phyloP scores from a whole-genome alignment of 352 stramenopile species.

The Phytophthora pinifolia region DNA sequence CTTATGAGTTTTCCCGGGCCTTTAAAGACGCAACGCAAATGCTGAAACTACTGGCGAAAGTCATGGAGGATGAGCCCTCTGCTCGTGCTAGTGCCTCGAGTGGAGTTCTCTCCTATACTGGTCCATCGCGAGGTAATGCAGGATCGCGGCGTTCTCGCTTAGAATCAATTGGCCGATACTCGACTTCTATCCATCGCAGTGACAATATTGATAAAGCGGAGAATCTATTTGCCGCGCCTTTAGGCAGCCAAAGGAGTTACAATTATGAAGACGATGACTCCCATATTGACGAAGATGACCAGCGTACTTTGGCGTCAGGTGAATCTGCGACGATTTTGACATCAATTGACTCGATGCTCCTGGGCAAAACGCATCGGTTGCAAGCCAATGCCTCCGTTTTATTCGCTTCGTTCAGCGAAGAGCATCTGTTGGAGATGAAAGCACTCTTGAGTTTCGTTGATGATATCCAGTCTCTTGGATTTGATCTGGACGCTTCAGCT shows the following conservation, averaged over 20 bases:
- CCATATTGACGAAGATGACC: constrained; percentile 18
- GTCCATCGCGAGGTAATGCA: constrained; percentile 20
- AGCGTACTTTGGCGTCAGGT: constrained; percentile 17
- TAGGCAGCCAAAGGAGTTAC: constrained; percentile 18
- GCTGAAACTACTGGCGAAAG: constrained; percentile 76
- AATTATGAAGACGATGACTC: constrained; percentile 16
- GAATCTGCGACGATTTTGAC: constrained; percentile 34
- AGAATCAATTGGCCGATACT: constrained; percentile 74
- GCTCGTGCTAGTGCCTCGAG: constrained; percentile 56
- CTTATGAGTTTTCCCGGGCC: constrained; percentile 67
- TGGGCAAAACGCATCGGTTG: constrained; percentile 19
- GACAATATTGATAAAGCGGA: constrained; percentile 69
- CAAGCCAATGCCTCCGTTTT: constrained; percentile 52
- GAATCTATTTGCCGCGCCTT: constrained; percentile 55
- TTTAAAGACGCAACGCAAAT: constrained; percentile 85
- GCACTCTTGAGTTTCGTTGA: constrained; percentile 67
- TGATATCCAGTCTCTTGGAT: constrained; percentile 67
- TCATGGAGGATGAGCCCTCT: constrained; percentile 66
- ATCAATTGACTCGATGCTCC: constrained; percentile 38
- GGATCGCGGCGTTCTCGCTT: constrained; percentile 15
- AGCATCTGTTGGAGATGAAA: constrained; percentile 77
- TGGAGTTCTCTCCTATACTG: constrained; percentile 60
- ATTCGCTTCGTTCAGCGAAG: constrained; percentile 62
- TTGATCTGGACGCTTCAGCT: constrained; percentile 76
- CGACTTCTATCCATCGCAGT: constrained; percentile 60